A percentile compares a stretch with the other conserved stretches of the same genome.
These are phyloP conservation scores for Tylopilus plumbeoviolaceoides DNA, from an alignment of 768 basidiomycete genomes.

Conservation along the genomic window DNA sequence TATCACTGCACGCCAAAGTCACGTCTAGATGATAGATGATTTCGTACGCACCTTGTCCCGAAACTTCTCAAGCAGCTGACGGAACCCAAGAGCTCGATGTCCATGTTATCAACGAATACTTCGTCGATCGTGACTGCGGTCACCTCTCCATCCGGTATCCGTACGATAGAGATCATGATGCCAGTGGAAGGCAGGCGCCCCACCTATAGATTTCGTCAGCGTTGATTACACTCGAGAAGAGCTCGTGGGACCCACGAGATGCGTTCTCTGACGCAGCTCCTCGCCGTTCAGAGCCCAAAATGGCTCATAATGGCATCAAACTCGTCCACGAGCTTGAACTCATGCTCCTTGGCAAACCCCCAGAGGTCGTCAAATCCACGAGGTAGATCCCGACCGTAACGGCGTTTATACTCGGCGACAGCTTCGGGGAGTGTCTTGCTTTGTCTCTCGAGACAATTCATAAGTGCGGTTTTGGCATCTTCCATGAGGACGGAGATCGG, in stretches of 20 bases:
- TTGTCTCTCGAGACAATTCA: constrained; percentile 63
- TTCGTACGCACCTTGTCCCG: constrained; percentile 47
- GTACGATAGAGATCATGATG: too few species aligned
- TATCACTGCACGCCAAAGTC: background rate
- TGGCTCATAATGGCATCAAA: constrained; percentile 79
- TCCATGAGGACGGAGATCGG: constrained; percentile 85
- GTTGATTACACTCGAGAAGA: background rate
- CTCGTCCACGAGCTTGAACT: constrained; percentile 83
- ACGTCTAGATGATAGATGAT: too few species aligned
- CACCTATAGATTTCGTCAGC: constrained; percentile 43
- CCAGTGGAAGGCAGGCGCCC: constrained; percentile 81
- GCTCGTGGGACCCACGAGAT: constrained; percentile 40
- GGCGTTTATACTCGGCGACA: constrained; percentile 72
- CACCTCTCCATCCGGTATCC: constrained; percentile 62
- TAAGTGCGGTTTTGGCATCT: constrained; percentile 74
- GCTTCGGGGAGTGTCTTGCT: constrained; percentile 77
- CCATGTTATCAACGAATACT: constrained; percentile 57
- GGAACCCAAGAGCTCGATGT: constrained; percentile 75
- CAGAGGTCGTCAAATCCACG: constrained; percentile 92
- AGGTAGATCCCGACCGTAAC: constrained; percentile 80
- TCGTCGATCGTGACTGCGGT: constrained; percentile 55
- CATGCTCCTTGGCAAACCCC: constrained; percentile 66
- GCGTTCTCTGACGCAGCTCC: constrained; percentile 63
- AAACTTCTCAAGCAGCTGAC: constrained; percentile 70
- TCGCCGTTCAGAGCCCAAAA: constrained; percentile 75